Conservation (phyloP, 768 basidiomycete species). For the Amanita molliuscula region DNA sequence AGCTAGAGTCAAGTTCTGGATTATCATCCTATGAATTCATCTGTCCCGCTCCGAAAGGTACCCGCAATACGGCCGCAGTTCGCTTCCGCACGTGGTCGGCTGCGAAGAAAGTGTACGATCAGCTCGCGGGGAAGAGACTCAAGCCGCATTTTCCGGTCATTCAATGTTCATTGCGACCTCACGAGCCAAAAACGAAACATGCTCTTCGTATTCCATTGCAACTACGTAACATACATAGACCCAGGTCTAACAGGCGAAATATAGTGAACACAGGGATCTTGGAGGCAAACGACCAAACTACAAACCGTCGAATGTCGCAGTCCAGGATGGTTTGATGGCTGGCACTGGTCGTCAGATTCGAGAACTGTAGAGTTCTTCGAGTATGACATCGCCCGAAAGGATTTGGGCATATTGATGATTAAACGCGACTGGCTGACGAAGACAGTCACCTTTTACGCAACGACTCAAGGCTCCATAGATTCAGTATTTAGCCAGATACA, state of each 20-base stretch:
- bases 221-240: constrained; percentile 37
- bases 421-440: constrained; percentile 1
- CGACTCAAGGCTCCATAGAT: neutral
- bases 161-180: constrained; percentile 33
- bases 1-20: neutral
- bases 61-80: constrained; percentile 20
- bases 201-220: constrained; percentile 32
- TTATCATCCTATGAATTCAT: neutral
- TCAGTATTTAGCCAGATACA: neutral
- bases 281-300: neutral
- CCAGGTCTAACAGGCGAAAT: neutral
- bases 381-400: neutral
- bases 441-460: neutral
- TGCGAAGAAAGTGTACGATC: constrained; percentile 28
- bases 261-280: neutral
- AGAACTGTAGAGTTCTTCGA: neutral
- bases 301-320: neutral
- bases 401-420: neutral
- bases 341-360: neutral
- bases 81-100: constrained; percentile 39
- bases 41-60: neutral
- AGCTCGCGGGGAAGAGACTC: constrained; percentile 23
- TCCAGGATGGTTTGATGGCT: neutral
- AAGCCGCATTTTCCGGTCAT: constrained; percentile 20
- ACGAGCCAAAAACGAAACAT: constrained; percentile 25